Conservation (phyloP, 345 rosid species). For the Pistacia atlantica region DNA sequence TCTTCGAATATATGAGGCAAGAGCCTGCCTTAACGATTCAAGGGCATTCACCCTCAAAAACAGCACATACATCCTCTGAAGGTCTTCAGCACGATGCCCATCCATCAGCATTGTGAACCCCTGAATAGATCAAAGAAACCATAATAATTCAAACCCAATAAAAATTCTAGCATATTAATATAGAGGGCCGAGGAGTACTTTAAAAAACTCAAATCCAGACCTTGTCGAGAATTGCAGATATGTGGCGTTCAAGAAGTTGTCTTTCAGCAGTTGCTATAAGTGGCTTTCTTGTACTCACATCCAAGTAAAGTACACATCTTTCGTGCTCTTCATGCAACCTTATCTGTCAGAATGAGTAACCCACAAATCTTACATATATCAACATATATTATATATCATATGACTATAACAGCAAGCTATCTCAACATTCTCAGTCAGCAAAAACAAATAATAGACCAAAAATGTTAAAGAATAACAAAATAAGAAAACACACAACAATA, state of each 20-base stretch:
- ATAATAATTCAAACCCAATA: slow-evolving; percentile 5
- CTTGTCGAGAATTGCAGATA: slow-evolving; percentile 89
- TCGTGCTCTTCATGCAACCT: slow-evolving; percentile 98
- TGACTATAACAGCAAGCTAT: background rate
- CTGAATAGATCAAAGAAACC: slow-evolving; percentile 41
- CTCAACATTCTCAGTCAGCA: background rate
- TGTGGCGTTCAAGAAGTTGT: slow-evolving; percentile 92
- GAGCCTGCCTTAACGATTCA: slow-evolving; percentile 82
- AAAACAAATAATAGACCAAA: background rate
- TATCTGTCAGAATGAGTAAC: slow-evolving; percentile 47
- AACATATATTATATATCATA: background rate
- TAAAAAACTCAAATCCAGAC: slow-evolving; percentile 34
- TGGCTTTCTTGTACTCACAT: slow-evolving; percentile 79
- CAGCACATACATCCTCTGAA: slow-evolving; percentile 75
- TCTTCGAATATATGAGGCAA: slow-evolving; percentile 77
- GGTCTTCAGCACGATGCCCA: slow-evolving; percentile 91
- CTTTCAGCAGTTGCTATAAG: slow-evolving; percentile 81
- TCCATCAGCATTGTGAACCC: slow-evolving; percentile 91
- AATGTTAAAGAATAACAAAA: background rate
- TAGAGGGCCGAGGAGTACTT: slow-evolving; percentile 1
- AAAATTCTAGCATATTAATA: slow-evolving; percentile 8
- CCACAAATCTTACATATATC: slow-evolving; percentile 8
- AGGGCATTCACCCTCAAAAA: slow-evolving; percentile 85
- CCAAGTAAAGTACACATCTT: slow-evolving; percentile 89
- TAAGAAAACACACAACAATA: background rate